Evolutionary conservation across 352 stramenopile genomes (phyloP).

Genomic region (Thalassiosira sp.): DNA sequence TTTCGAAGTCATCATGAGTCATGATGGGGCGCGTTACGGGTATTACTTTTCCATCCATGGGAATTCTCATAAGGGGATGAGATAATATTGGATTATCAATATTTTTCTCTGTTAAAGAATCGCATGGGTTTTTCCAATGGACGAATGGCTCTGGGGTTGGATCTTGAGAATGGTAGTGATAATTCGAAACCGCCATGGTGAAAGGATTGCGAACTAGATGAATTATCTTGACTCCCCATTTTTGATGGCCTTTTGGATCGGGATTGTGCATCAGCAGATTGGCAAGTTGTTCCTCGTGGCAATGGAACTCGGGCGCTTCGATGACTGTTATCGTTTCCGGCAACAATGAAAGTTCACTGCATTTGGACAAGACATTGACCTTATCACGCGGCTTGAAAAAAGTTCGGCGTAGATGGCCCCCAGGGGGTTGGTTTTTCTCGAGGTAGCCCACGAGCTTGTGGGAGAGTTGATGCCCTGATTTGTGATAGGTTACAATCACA

Average conservation of each 20-base stretch:
- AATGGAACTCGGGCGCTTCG: neutral
- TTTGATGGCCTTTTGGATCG: neutral
- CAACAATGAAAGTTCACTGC: neutral
- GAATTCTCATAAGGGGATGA: neutral
- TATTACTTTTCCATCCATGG: too few relatives aligned
- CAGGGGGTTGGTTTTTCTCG: neutral
- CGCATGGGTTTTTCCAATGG: constrained; percentile 14
- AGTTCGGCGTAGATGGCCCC: neutral
- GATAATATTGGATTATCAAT: neutral
- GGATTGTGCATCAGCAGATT: neutral
- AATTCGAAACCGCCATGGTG: constrained; percentile 37
- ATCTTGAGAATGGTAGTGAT: constrained; percentile 40
- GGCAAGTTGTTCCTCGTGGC: neutral
- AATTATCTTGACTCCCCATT: constrained; percentile 34
- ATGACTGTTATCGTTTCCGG: neutral
- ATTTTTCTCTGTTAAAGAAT: neutral
- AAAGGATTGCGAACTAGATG: constrained; percentile 50
- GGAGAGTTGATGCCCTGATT: neutral
- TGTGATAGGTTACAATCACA: constrained; percentile 5
- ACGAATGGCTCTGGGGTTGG: constrained; percentile 41
- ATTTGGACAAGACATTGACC: neutral
- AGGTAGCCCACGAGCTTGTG: neutral
- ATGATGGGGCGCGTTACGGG: neutral
- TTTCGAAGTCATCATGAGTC: neutral
- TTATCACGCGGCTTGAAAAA: neutral